Percentiles rank a stretch among this genome's conserved stretches.
Evolutionary conservation across 78 protist species (phyloP).

Genomic region (slime mould (Dictyostelium discoideum)): DNA sequence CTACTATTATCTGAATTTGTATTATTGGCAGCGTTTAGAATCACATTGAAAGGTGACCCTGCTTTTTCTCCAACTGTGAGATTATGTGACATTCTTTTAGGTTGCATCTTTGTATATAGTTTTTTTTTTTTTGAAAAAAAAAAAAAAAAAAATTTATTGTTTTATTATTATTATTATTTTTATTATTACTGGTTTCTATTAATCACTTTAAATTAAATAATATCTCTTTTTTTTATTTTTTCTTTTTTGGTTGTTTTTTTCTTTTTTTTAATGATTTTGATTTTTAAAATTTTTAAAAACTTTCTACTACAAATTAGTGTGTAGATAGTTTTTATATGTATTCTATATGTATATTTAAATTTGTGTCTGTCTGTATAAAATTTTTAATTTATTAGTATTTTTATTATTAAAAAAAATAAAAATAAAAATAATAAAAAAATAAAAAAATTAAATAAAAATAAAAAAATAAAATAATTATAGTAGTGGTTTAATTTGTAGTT

Average conservation of each 20-base stretch:
- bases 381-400: neutral
- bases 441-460: neutral
- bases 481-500: neutral
- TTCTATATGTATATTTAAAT: neutral
- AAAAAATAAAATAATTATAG: neutral
- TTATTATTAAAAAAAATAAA: neutral
- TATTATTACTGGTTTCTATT: neutral
- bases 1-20: neutral
- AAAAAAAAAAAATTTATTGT: too few species aligned
- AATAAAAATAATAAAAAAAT: neutral
- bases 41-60: neutral
- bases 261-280: neutral
- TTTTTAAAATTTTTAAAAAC: neutral
- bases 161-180: too few species aligned
- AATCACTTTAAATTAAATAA: neutral
- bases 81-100: neutral
- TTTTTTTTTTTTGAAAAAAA: too few species aligned
- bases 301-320: constrained; percentile 1
- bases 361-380: neutral
- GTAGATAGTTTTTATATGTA: neutral
- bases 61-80: neutral
- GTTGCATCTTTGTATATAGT: neutral
- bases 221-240: neutral
- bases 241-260: neutral
- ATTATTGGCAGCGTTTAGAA: neutral